A percentile compares a stretch with the other conserved stretches of the same genome.
These are phyloP conservation scores for Claviceps quebecensis DNA, from an alignment of 2,329 filamentous ascomycete genomes.

Conservation along the genomic window DNA sequence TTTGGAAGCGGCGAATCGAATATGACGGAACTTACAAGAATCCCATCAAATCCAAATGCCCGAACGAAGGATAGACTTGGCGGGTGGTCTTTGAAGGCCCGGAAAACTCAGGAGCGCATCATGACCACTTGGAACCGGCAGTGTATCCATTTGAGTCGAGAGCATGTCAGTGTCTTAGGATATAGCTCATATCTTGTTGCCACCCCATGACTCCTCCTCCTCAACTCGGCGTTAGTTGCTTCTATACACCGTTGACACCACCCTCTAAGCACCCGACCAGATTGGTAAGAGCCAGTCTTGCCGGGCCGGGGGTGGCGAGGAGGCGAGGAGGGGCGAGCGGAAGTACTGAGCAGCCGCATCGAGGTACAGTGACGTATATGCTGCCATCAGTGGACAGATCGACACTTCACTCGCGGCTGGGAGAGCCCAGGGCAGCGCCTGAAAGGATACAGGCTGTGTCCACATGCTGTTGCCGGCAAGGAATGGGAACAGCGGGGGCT, in stretches of 20 bases:
- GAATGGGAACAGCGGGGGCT: slow-evolving; percentile 76
- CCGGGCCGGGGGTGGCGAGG: slow-evolving; percentile 53
- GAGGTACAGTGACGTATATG: slow-evolving; percentile 60
- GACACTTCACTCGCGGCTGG: slow-evolving; percentile 63
- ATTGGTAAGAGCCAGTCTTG: slow-evolving; percentile 69
- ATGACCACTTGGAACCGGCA: too few species aligned
- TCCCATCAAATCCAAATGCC: too few species aligned
- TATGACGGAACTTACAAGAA: too few species aligned
- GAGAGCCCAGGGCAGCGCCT: slow-evolving; percentile 63
- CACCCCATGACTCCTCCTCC: slow-evolving; percentile 21
- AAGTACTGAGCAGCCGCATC: slow-evolving; percentile 59
- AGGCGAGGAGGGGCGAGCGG: slow-evolving; percentile 60
- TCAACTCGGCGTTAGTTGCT: too few species aligned
- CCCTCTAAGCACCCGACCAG: slow-evolving; percentile 68
- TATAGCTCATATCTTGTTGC: too few species aligned
- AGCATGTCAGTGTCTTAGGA: too few species aligned
- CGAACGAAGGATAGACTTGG: too few species aligned
- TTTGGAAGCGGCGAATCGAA: too few species aligned
- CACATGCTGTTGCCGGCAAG: slow-evolving; percentile 60
- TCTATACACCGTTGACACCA: slow-evolving; percentile 49
- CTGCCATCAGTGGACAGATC: slow-evolving; percentile 64
- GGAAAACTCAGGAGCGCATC: too few species aligned
- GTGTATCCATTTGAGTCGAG: too few species aligned
- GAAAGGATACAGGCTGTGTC: slow-evolving; percentile 59
- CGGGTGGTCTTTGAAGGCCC: too few species aligned